Conservation (phyloP, 129 eudicot species). For the Flaveria bidentis region DNA sequence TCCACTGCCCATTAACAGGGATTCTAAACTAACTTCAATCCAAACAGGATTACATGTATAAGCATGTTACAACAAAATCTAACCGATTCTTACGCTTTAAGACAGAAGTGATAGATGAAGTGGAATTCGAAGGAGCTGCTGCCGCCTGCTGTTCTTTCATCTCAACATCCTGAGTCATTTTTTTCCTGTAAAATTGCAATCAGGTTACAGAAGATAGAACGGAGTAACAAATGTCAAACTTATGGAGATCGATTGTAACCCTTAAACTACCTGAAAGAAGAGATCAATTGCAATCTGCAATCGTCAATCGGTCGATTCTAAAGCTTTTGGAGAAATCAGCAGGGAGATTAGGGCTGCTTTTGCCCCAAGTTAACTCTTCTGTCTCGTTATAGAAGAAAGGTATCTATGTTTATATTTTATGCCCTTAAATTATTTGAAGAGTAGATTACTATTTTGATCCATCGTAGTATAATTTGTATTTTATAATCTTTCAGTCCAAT, state of each 20-base stretch:
- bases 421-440: neutral
- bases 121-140: conserved; percentile 59
- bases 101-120: conserved; percentile 45
- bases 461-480: too few species aligned
- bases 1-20: conserved; percentile 1
- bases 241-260: neutral
- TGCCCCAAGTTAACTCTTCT: conserved; percentile 30
- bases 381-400: neutral
- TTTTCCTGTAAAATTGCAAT: conserved; percentile 21
- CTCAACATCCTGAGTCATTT: conserved; percentile 90
- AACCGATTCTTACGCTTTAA: conserved; percentile 55
- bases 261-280: conserved; percentile 5
- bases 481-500: too few species aligned
- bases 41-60: neutral
- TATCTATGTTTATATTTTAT: neutral
- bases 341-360: conserved; percentile 29
- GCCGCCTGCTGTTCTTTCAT: conserved; percentile 63
- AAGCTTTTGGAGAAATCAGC: neutral
- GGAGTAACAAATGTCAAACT: neutral
- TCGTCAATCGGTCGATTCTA: conserved; percentile 3
- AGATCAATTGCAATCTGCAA: conserved; percentile 11
- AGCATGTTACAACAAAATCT: neutral
- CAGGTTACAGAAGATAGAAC: conserved; percentile 4
- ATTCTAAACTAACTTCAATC: neutral
- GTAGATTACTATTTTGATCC: too few species aligned